These are phyloP conservation scores for Camelina hispida DNA, from an alignment of 345 rosid species.

Conservation along the genomic window DNA sequence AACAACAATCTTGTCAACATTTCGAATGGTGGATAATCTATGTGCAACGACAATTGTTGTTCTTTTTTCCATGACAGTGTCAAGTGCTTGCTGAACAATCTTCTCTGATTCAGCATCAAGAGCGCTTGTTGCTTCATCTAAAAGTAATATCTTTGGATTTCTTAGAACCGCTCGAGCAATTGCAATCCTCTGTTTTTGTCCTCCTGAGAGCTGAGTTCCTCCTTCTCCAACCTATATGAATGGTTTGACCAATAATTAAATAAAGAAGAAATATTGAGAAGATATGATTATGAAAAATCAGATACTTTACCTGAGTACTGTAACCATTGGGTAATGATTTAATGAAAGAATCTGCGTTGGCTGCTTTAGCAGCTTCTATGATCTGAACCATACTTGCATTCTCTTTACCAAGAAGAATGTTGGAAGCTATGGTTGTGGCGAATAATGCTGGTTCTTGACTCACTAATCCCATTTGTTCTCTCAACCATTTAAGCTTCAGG, in stretches of 20 bases:
- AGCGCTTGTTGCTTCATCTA: slow-evolving; percentile 95
- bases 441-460: slow-evolving; percentile 91
- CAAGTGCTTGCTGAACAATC: slow-evolving; percentile 76
- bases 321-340: slow-evolving; percentile 69
- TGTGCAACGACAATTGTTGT: slow-evolving; percentile 80
- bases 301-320: slow-evolving; percentile 60
- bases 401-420: slow-evolving; percentile 72
- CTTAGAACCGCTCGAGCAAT: slow-evolving; percentile 84
- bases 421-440: slow-evolving; percentile 66
- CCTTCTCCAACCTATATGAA: slow-evolving; percentile 81
- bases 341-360: slow-evolving; percentile 81
- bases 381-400: slow-evolving; percentile 60
- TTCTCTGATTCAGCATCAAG: slow-evolving; percentile 86
- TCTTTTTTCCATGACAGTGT: slow-evolving; percentile 60
- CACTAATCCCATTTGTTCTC: slow-evolving; percentile 88
- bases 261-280: not conserved
- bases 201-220: slow-evolving; percentile 95
- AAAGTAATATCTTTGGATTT: slow-evolving; percentile 77
- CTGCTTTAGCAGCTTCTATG: slow-evolving; percentile 72
- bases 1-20: slow-evolving; percentile 72
- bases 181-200: slow-evolving; percentile 90
- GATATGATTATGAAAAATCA: not conserved
- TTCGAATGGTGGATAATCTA: slow-evolving; percentile 69
- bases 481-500: slow-evolving; percentile 72
- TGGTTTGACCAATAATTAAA: slow-evolving; percentile 1